These are phyloP conservation scores for Candida hungchunana DNA, from an alignment of 805 yeast genomes.

Conservation along the genomic window DNA sequence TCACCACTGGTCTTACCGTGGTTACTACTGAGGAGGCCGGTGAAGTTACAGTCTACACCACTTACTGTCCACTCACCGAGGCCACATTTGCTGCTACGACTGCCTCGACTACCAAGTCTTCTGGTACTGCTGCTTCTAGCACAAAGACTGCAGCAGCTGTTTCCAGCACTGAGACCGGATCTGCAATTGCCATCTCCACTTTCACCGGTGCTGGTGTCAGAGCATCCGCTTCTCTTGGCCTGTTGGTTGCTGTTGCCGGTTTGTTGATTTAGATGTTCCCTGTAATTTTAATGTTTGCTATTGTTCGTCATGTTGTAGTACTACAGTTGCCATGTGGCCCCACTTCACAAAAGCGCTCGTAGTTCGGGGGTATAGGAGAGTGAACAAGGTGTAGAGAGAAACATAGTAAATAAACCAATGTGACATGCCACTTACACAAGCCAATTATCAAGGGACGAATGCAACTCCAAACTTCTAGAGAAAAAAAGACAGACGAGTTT, in stretches of 20 bases:
- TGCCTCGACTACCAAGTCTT: slow-evolving; percentile 3
- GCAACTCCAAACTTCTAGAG: no score
- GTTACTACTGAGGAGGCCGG: slow-evolving; percentile 8
- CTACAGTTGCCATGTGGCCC: no score
- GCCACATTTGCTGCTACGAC: background rate
- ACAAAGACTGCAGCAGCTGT: slow-evolving; percentile 1
- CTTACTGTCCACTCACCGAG: slow-evolving; percentile 24
- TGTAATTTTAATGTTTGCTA: no score
- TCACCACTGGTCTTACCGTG: slow-evolving; percentile 15
- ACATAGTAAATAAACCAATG: no score
- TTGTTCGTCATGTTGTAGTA: no score
- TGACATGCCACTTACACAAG: no score
- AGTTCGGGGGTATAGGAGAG: no score
- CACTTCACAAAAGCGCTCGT: no score
- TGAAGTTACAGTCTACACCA: slow-evolving; percentile 27
- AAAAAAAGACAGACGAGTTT: no score
- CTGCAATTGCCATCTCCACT: slow-evolving; percentile 9
- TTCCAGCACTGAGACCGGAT: slow-evolving; percentile 4
- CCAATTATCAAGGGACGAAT: no score
- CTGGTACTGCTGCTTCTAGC: slow-evolving; percentile 1
- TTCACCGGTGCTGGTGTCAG: slow-evolving; percentile 54
- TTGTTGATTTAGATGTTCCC: slow-evolving; percentile 58
- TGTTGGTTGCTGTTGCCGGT: slow-evolving; percentile 84
- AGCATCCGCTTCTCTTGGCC: slow-evolving; percentile 80
- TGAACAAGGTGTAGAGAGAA: no score